Conservation (phyloP, 2,329 filamentous ascomycete genomes). For the Paraconiothyrium sp. region DNA sequence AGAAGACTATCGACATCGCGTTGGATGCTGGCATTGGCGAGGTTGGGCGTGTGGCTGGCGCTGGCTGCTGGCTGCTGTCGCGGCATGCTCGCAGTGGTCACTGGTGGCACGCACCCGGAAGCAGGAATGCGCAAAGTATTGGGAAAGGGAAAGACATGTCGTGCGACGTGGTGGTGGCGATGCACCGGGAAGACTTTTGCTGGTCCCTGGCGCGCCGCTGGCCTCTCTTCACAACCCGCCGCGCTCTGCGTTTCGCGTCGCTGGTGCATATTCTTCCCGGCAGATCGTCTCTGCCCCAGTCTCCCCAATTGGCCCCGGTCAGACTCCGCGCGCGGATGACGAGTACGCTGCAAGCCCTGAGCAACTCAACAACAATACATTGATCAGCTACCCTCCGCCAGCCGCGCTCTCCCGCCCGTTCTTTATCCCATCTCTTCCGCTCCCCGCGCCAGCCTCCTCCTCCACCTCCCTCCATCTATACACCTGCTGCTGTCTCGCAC, state of each 20-base stretch:
- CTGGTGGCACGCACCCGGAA: slow-evolving; percentile 4
- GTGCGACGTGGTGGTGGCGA: slow-evolving; percentile 6
- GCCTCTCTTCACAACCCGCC: neutral
- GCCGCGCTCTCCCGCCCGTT: slow-evolving; percentile 2
- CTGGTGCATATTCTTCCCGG: slow-evolving; percentile 15
- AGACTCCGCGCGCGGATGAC: slow-evolving; percentile 4
- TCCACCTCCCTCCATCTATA: neutral
- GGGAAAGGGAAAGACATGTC: neutral
- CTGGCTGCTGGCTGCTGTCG: neutral
- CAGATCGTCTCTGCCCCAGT: slow-evolving; percentile 5
- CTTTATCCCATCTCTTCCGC: slow-evolving; percentile 14
- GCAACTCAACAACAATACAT: slow-evolving; percentile 11
- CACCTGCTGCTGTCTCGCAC: slow-evolving; percentile 7
- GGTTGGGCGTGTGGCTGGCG: slow-evolving; percentile 8
- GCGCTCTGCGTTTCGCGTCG: slow-evolving; percentile 11
- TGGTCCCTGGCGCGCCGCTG: slow-evolving; percentile 1
- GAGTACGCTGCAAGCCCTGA: neutral
- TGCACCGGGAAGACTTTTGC: neutral
- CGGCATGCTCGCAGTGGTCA: slow-evolving; percentile 5
- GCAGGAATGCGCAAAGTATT: slow-evolving; percentile 2
- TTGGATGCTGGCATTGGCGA: neutral
- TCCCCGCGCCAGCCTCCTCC: neutral
- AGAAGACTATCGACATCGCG: neutral
- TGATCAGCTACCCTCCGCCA: neutral
- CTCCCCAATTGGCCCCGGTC: neutral